Base-by-base conservation (phyloP, 257 asterid genomes). In the Perilla frutescens region DNA sequence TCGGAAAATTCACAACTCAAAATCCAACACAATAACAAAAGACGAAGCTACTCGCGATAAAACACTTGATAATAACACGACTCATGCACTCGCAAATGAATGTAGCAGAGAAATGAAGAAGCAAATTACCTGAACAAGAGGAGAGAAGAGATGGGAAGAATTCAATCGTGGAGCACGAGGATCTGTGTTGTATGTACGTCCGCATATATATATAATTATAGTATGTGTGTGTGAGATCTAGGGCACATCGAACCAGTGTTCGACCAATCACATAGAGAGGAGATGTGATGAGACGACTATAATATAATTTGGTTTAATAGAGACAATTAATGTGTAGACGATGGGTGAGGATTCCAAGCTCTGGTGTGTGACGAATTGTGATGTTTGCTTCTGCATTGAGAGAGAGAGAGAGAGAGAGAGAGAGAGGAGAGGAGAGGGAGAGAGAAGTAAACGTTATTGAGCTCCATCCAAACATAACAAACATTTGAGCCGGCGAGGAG, bases 221-320 rank as follows among this genome's bases (percentile, higher is more conserved):
- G 72, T 32, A 72, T 56, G 70, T 13, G 73, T 57, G 13, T 62
- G 72, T 53, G 79, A 76, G 85, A 84, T 79, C 84, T 71, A 76
- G 79, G 77, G 80, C 79, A 67, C 77, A 64, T 61, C 67, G 70
- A 73, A 53, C 37, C 58, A 72, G 8, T 47, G 72, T 13, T 32
- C 20, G 67, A 61, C 68, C 78, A 80, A 82, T 73, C 72, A 79
- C 66, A 58, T 67, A 48, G 75, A 65, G 75, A 1, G 44, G 48
- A 48, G 26, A 12, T 26, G 29, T 26, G 71, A 60, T 49, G 14
- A 47, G 66, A 49, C 54, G 56, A 26, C 45, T 63, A 70, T 31
- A 59, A 32, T 20, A 29, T 32, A 31, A 44, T 58, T 56, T 39
- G 71, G 45, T 47, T 12, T 1, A 66, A 66, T 66, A 47, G 58